These are phyloP conservation scores for Daedaleopsis nitida DNA, from an alignment of 768 basidiomycete genomes.

Conservation along the genomic window DNA sequence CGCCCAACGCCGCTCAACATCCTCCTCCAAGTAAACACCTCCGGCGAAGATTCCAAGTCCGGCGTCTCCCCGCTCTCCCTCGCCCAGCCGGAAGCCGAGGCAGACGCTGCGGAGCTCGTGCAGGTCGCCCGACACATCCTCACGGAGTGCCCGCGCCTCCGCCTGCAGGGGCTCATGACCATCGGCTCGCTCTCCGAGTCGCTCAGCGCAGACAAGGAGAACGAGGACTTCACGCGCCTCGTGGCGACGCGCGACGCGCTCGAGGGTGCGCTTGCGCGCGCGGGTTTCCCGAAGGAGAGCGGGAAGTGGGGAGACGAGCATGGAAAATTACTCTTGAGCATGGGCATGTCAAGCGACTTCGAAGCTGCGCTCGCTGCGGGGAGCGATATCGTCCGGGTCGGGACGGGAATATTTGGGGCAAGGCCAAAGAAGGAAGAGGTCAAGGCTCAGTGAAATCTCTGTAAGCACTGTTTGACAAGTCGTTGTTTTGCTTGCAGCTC, in stretches of 20 bases:
- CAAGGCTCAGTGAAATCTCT: slow-evolving; percentile 1
- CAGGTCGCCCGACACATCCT: slow-evolving; percentile 74
- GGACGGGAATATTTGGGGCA: slow-evolving; percentile 86
- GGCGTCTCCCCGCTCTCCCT: slow-evolving; percentile 67
- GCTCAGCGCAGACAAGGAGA: slow-evolving; percentile 49
- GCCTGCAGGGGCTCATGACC: slow-evolving; percentile 91
- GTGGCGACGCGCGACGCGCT: slow-evolving; percentile 64
- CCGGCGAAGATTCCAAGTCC: slow-evolving; percentile 88
- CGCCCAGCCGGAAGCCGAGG: slow-evolving; percentile 30
- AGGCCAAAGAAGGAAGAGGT: slow-evolving; percentile 53
- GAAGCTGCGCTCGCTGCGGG: slow-evolving; percentile 83
- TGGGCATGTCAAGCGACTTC: slow-evolving; percentile 98
- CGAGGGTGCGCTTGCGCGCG: slow-evolving; percentile 42
- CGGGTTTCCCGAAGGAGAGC: slow-evolving; percentile 22
- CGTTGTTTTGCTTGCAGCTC: too few relatives aligned
- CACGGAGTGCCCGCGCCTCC: slow-evolving; percentile 69
- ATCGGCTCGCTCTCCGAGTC: slow-evolving; percentile 86
- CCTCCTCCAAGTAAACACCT: slow-evolving; percentile 94
- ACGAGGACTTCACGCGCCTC: slow-evolving; percentile 77
- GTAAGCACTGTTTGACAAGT: not conserved
- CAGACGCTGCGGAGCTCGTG: slow-evolving; percentile 47
- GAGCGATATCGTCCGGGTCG: slow-evolving; percentile 87
- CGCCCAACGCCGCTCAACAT: slow-evolving; percentile 70
- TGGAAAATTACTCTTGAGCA: slow-evolving; percentile 68
- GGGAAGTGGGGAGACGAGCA: slow-evolving; percentile 45